Base-by-base conservation (phyloP, 345 rosid species). In the Euphorbia lathyris region DNA sequence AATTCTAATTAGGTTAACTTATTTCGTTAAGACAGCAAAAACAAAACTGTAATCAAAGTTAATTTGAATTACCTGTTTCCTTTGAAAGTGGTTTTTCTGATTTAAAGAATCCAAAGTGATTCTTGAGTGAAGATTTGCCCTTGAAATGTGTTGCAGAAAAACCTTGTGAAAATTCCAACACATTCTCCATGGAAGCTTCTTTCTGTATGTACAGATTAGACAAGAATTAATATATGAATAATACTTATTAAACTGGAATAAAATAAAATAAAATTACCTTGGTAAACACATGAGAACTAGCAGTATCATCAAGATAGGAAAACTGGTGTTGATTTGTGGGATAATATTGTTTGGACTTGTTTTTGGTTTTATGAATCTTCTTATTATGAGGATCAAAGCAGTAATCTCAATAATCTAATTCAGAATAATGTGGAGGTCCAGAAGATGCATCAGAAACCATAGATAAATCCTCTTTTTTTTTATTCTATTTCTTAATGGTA, bases 361-460 rank as follows among this genome's bases (percentile, higher is more conserved):
- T 79, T 69, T 82, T 82, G 67, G 47, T 76, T 48, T 68, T 83
- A 61, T 64, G 74, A 61, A 72, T 79, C 75, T 72, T 82, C 53
- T 0, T 27, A 26, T 56, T 69, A 69, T 80, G 79, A 40, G 79
- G 79, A 40, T 77, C 74, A 56, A 67, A 74, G 79, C 77, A 67
- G 57, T 81, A 81, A 32, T 80, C 76, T 42, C 72, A 72, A 9
- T 13, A 73, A 40, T 77, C 83, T 7, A 16, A 12, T 74, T n/a
- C 76, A 30, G 65, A 68, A 62, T 79, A 80, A 81, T 83, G 82
- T 3, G 89, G 88, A 40, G 88, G 95, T 0, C 88, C 91, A 48
- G 98, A 92, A 63, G 96, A 92, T 29, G 98, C 98, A 83, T 93
- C 97, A 6, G 98, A 93, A 68, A 93, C 84, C 97, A 88, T 93